phyloP scores from a whole-genome alignment of 345 rosid species.

The Turritis glabra region DNA sequence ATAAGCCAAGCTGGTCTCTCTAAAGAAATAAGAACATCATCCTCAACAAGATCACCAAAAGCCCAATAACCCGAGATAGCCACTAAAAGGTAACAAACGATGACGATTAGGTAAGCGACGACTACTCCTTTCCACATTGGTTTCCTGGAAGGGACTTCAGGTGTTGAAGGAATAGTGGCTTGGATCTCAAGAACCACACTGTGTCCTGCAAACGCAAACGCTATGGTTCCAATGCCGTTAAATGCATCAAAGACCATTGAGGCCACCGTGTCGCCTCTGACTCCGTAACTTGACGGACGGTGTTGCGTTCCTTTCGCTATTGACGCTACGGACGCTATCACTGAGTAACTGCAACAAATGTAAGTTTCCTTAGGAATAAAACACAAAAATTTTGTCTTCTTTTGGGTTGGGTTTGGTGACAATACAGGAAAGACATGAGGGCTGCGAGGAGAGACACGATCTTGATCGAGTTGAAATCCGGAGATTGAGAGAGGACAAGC shows the following conservation, averaged over 20 bases:
- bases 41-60: slow-evolving; percentile 51
- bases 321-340: slow-evolving; percentile 39
- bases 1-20: slow-evolving; percentile 50
- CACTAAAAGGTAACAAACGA: slow-evolving; percentile 48
- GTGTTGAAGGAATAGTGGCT: slow-evolving; percentile 64
- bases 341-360: slow-evolving; percentile 31
- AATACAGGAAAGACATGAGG: slow-evolving; percentile 62
- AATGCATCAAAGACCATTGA: slow-evolving; percentile 38
- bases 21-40: slow-evolving; percentile 56
- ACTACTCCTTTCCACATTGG: slow-evolving; percentile 66
- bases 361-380: not conserved
- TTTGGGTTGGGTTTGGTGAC: not conserved
- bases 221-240: slow-evolving; percentile 53
- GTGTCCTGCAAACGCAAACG: slow-evolving; percentile 65
- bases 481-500: slow-evolving; percentile 72
- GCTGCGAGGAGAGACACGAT: slow-evolving; percentile 81
- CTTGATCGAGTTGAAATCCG: slow-evolving; percentile 81
- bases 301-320: slow-evolving; percentile 32
- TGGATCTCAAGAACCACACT: slow-evolving; percentile 68
- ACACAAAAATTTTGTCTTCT: not conserved
- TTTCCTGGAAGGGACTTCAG: slow-evolving; percentile 51
- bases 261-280: slow-evolving; percentile 29
- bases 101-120: slow-evolving; percentile 48
- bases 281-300: slow-evolving; percentile 39
- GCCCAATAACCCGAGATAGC: slow-evolving; percentile 53